Evolutionary conservation across 176 grass and related monocot species (phyloP).

Genomic region (Microstegium vimineum): DNA sequence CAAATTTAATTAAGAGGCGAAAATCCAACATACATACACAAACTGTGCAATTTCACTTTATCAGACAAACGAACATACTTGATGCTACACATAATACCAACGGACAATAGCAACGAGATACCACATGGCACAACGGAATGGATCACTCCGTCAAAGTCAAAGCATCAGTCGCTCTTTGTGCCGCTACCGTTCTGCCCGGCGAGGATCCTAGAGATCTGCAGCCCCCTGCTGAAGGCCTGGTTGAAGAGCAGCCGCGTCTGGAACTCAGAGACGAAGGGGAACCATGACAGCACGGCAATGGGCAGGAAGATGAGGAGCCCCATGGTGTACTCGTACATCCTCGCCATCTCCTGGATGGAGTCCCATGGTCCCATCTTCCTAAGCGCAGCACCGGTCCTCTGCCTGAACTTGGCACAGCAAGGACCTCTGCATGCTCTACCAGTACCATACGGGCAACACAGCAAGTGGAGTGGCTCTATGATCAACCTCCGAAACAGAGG

Average conservation of each 20-base stretch:
- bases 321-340: slow-evolving; percentile 67
- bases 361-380: slow-evolving; percentile 54
- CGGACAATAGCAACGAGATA: background rate
- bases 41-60: background rate
- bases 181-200: slow-evolving; percentile 42
- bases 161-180: slow-evolving; percentile 5
- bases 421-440: slow-evolving; percentile 26
- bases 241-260: slow-evolving; percentile 74
- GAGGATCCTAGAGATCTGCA: slow-evolving; percentile 72
- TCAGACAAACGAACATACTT: background rate
- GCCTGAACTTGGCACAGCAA: slow-evolving; percentile 49
- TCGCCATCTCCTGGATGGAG: slow-evolving; percentile 62
- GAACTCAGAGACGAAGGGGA: slow-evolving; percentile 74
- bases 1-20: background rate
- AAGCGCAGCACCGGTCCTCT: slow-evolving; percentile 34
- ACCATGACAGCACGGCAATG: slow-evolving; percentile 56
- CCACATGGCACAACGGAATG: background rate
- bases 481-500: slow-evolving; percentile 29
- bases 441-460: slow-evolving; percentile 31
- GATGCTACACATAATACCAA: background rate
- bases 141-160: background rate
- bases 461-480: slow-evolving; percentile 8
- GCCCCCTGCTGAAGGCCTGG: slow-evolving; percentile 67
- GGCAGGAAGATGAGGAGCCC: slow-evolving; percentile 58
- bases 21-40: background rate